These are phyloP conservation scores for Lactarius sp. DNA, from an alignment of 768 basidiomycete genomes.

Conservation along the genomic window DNA sequence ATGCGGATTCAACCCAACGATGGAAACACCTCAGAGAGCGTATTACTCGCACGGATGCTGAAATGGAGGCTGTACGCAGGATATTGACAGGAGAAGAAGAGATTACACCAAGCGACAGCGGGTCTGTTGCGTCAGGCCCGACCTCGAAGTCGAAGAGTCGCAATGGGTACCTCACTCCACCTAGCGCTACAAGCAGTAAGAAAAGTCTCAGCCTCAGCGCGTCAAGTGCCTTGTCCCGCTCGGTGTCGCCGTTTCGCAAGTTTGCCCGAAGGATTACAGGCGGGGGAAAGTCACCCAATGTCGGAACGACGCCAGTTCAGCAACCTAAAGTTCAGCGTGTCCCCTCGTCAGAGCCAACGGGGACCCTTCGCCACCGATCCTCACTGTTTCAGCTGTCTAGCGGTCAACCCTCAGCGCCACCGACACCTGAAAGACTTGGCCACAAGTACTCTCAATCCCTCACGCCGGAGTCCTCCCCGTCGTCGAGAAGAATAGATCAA, in stretches of 20 bases:
- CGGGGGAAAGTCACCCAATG: constrained; percentile 30
- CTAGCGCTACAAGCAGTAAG: constrained; percentile 43
- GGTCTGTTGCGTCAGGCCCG: constrained; percentile 61
- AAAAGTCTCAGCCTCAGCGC: constrained; percentile 36
- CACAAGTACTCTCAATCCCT: constrained; percentile 71
- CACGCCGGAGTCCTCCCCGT: constrained; percentile 65
- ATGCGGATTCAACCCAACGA: constrained; percentile 82
- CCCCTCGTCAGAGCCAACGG: constrained; percentile 53
- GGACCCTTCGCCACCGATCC: constrained; percentile 52
- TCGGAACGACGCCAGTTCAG: constrained; percentile 43
- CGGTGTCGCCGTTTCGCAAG: constrained; percentile 77
- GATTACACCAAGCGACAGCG: constrained; percentile 58
- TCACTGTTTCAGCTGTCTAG: constrained; percentile 55
- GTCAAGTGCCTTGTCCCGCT: constrained; percentile 58
- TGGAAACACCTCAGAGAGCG: constrained; percentile 80
- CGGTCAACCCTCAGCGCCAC: constrained; percentile 40
- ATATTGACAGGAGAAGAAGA: constrained; percentile 44
- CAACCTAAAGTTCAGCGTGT: constrained; percentile 40
- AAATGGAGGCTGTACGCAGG: constrained; percentile 71
- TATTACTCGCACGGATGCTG: constrained; percentile 72
- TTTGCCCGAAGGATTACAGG: constrained; percentile 68
- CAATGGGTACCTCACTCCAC: constrained; percentile 61
- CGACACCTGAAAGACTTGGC: constrained; percentile 51
- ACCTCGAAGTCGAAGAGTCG: constrained; percentile 40
- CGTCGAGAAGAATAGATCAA: constrained; percentile 34